These are phyloP conservation scores for Verruconis gallopava DNA, from an alignment of 2,329 filamentous ascomycete species.

Conservation along the genomic window DNA sequence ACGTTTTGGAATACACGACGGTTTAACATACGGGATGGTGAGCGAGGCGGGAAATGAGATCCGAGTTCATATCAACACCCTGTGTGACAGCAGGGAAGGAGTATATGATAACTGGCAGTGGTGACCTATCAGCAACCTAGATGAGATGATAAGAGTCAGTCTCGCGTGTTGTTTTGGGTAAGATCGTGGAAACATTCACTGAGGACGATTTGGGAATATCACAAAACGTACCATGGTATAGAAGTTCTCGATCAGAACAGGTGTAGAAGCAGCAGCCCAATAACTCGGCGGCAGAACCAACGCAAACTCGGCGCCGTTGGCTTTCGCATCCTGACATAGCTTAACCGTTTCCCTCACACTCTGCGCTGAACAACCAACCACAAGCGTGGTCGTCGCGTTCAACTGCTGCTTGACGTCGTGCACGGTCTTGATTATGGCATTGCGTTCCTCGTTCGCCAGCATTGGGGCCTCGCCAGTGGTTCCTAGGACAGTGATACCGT, in stretches of 20 bases:
- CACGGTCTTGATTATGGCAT: slow-evolving; percentile 25
- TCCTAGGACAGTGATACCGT: slow-evolving; percentile 33
- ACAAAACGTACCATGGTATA: too few relatives aligned
- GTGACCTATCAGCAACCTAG: slow-evolving; percentile 44
- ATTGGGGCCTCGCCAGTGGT: slow-evolving; percentile 36
- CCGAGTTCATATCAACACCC: slow-evolving; percentile 55
- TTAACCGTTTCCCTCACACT: slow-evolving; percentile 31
- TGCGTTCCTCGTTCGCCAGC: slow-evolving; percentile 31
- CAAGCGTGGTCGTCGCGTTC: slow-evolving; percentile 32
- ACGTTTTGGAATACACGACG: too few relatives aligned
- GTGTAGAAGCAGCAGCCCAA: slow-evolving; percentile 31
- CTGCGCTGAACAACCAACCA: slow-evolving; percentile 30
- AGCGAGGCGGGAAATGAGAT: slow-evolving; percentile 46
- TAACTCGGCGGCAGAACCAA: slow-evolving; percentile 33
- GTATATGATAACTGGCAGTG: slow-evolving; percentile 56
- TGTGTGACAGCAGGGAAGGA: slow-evolving; percentile 58
- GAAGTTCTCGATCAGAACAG: slow-evolving; percentile 28
- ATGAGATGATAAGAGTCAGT: too few relatives aligned
- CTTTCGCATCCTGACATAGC: slow-evolving; percentile 28
- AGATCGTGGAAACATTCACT: too few relatives aligned
- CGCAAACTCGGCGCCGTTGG: slow-evolving; percentile 31
- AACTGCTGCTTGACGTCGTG: slow-evolving; percentile 29
- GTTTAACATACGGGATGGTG: slow-evolving; percentile 18
- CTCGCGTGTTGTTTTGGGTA: too few relatives aligned
- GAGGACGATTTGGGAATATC: background rate